Base-by-base conservation (phyloP, 2,329 filamentous ascomycete species). In the Ophiostoma tasmaniense region DNA sequence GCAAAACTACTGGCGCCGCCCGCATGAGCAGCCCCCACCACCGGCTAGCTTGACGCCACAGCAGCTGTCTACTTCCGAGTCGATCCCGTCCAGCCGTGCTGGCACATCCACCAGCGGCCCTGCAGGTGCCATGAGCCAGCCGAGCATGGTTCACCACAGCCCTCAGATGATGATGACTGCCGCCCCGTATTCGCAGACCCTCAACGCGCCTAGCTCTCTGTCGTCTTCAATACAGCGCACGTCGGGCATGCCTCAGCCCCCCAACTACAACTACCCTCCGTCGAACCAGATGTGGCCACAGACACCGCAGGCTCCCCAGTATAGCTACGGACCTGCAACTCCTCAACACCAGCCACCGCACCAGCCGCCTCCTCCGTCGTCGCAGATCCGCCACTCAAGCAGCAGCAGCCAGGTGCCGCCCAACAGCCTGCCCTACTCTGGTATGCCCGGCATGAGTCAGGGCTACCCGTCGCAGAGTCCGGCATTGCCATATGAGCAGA, bases 1-100 rank as follows among this genome's bases (percentile, higher is more conserved):
- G 72, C 89, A 94, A 68, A 88, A 87, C 68, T 85, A 93, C 73
- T 98, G 93, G 90, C 87, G 90, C 72, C 86, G 90, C 71, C 89
- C 91, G 13, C 93, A 96, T 73, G 92, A 97, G 76, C 87, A 90
- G 70, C 88, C 91, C 33, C 66, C 69, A 4, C 77, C 80, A 68
- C 80, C 81, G 67, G 82, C 80, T 45, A 80, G 73, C 72, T 77
- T 82, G 72, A 80, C 78, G 66, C 85, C 83, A 69, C 85, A 82
- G 70, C 79, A 83, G 64, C 80, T 81, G 65, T 78, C 78, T 22
- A 77, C 80, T 39, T 75, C 78, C 68, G 81, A 85, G 65, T 74
- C 81, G 28, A 75, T 80, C 13, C 79, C 84, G 14, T 82, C 83
- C 17, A 84, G 81, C 68, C 83, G 86, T 65, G 79, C 85, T 11